Evolutionary conservation across 2,329 filamentous ascomycete species (phyloP).

Genomic region (Colletotrichum sp.): DNA sequence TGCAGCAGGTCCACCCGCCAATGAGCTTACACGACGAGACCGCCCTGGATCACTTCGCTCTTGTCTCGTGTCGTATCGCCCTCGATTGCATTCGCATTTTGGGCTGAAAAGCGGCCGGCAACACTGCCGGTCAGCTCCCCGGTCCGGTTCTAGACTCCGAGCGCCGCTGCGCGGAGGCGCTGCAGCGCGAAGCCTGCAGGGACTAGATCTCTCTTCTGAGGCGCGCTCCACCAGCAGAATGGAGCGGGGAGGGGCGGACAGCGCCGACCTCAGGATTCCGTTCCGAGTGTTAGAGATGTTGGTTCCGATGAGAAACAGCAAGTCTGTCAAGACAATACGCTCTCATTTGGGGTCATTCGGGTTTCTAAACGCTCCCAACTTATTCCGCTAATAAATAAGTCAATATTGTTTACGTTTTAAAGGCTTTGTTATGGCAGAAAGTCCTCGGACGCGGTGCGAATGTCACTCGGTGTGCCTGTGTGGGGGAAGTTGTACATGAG

Average conservation of each 20-base stretch:
- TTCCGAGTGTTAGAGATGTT: not conserved
- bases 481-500: not conserved
- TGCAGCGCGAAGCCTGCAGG: not conserved
- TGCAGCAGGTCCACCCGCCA: not conserved
- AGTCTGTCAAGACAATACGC: not conserved
- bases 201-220: not conserved
- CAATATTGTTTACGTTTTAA: not conserved
- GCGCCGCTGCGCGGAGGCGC: not conserved
- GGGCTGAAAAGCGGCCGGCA: not conserved
- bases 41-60: not conserved
- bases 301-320: not conserved
- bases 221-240: not conserved
- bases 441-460: not conserved
- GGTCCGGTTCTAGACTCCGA: not conserved
- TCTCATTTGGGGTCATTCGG: rapidly evolving
- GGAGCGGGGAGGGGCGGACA: not conserved
- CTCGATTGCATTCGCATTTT: not conserved
- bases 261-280: not conserved
- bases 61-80: not conserved
- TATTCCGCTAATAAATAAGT: not conserved
- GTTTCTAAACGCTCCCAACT: not conserved
- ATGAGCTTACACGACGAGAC: not conserved
- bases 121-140: not conserved
- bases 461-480: not conserved
- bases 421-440: not conserved